Conservation (phyloP, 23 red algal genomes). For the Gracilaria domingensis region DNA sequence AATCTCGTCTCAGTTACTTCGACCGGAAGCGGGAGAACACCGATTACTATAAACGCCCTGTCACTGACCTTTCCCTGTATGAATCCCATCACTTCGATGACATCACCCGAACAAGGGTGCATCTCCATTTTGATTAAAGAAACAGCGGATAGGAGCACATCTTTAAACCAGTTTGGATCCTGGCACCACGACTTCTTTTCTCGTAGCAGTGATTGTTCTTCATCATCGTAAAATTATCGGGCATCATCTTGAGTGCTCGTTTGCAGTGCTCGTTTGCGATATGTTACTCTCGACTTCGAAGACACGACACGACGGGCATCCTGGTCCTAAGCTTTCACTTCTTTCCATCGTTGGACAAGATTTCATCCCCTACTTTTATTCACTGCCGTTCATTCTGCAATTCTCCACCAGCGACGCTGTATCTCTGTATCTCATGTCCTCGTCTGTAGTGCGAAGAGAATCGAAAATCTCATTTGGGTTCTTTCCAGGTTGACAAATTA, state of each 20-base stretch:
- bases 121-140: conserved; percentile 94
- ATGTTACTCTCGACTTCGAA: conserved; percentile 81
- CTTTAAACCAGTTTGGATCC: conserved; percentile 91
- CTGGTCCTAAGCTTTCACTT: no score
- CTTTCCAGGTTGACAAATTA: no score
- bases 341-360: no score
- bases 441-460: no score
- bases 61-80: conserved; percentile 84
- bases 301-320: conserved; percentile 43
- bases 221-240: conserved; percentile 83
- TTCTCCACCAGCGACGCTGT: no score
- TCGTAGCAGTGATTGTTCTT: conserved; percentile 73
- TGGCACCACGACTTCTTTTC: conserved; percentile 81
- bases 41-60: conserved; percentile 87
- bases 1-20: conserved; percentile 87
- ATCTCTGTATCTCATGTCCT: no score
- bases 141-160: conserved; percentile 89
- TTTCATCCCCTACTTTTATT: no score
- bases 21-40: conserved; percentile 88
- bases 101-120: conserved; percentile 85
- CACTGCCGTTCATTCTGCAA: no score
- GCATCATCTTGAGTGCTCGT: conserved; percentile 56
- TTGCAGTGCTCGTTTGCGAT: no score
- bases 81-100: conserved; percentile 90
- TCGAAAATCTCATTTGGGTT: no score